A percentile compares a stretch with the other conserved stretches of the same genome.
Conservation (phyloP, 2,329 filamentous ascomycete genomes). For the Emergomyces pasteurianus region DNA sequence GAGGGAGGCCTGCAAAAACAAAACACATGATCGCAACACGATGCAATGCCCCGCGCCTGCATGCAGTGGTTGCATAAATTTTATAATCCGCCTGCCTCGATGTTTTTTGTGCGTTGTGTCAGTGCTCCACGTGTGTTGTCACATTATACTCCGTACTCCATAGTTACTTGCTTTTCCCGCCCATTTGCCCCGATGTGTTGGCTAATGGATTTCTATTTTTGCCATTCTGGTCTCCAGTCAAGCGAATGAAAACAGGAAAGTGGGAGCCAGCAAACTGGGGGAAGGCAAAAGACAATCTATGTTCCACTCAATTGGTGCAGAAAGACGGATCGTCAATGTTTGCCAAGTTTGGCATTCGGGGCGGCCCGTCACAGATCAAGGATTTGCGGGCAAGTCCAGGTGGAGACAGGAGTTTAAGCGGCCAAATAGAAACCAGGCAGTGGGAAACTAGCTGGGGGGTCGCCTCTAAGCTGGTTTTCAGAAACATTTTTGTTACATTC, state of each 20-base stretch:
- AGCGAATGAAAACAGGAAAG: not conserved
- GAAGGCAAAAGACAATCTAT: not conserved
- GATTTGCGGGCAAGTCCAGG: not conserved
- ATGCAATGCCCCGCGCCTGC: conserved; percentile 10
- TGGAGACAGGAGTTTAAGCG: not conserved
- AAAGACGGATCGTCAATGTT: not conserved
- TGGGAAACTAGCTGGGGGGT: not conserved
- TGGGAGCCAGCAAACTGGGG: not conserved
- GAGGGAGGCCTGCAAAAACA: too few relatives aligned
- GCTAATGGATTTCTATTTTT: not conserved
- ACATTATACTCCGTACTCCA: too few relatives aligned
- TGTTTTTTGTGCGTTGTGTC: not conserved
- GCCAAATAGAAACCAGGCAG: not conserved
- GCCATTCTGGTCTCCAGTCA: not conserved
- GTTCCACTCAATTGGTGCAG: not conserved
- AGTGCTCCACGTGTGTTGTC: not conserved
- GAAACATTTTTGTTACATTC: not conserved
- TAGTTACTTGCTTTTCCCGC: not conserved
- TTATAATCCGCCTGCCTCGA: not conserved
- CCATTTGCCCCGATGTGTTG: not conserved
- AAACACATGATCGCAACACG: conserved; percentile 9
- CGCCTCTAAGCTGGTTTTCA: not conserved
- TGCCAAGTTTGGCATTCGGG: not conserved
- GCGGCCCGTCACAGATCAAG: conserved; percentile 3
- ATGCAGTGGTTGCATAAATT: not conserved